Conservation (phyloP, 2,329 filamentous ascomycete species). For the Emydomyces testavorans region DNA sequence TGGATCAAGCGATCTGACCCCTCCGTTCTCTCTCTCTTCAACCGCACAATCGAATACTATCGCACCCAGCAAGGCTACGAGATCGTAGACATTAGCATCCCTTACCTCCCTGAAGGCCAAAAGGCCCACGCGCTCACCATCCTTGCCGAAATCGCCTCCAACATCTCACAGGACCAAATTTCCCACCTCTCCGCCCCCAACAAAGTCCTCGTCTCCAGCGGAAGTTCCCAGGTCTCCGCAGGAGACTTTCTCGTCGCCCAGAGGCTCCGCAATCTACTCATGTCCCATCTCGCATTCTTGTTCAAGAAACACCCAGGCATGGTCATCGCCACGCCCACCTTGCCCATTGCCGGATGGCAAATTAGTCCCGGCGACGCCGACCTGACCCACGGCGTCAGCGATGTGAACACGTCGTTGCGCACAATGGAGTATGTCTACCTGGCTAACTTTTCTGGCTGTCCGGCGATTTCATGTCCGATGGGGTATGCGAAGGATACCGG, state of each 20-base stretch:
- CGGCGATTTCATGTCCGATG: conserved; percentile 61
- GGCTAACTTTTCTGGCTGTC: conserved; percentile 70
- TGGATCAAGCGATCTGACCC: conserved; percentile 62
- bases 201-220: conserved; percentile 54
- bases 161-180: conserved; percentile 41
- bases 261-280: conserved; percentile 61
- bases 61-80: conserved; percentile 29
- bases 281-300: conserved; percentile 63
- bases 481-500: conserved; percentile 49
- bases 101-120: conserved; percentile 56
- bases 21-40: conserved; percentile 50
- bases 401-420: conserved; percentile 60
- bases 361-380: conserved; percentile 51
- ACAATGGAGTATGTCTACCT: conserved; percentile 81
- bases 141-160: conserved; percentile 55
- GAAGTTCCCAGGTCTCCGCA: conserved; percentile 50
- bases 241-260: conserved; percentile 62
- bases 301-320: conserved; percentile 62
- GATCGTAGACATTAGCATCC: conserved; percentile 41
- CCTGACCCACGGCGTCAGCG: conserved; percentile 51
- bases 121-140: conserved; percentile 67
- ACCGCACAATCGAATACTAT: conserved; percentile 49
- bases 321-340: conserved; percentile 67
- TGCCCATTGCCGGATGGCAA: conserved; percentile 64
- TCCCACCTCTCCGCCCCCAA: conserved; percentile 53